Evolutionary conservation across 345 rosid species (phyloP), one percentile per base, ranked within the genome.

Genomic region (Ricinus communis): DNA sequence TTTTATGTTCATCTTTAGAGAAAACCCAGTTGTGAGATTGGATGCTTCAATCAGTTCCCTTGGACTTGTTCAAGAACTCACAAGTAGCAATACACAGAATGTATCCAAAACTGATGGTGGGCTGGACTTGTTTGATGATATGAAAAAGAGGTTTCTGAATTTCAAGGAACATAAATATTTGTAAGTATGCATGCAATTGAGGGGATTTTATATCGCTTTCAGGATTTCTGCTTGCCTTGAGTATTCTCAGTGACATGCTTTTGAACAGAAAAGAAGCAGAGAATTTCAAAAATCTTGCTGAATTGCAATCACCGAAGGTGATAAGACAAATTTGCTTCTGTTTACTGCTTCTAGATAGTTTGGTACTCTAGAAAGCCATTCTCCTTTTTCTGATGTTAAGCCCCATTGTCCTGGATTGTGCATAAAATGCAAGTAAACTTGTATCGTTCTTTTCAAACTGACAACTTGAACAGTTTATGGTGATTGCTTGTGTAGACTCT

Each of bases 121-220:
- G 56, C 15, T 25, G 56, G 76, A 80, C 69, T 66, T 49, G 33
- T 80, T 74, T 69, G 82, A 82, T 70, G 82, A 79, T 65, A 78
- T 89, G 82, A 85, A 82, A 71, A 82, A 79, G 46, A 89, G 88
- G 58, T 87, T 83, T 74, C 74, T 86, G 52, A 76, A 75, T 54
- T 87, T 88, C 70, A 88, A 88, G 81, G 77, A 68, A 81, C 77
- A 85, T 59, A 89, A 72, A 33, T 86, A 84, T 79, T 50, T 84
- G 87, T 86, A 70, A 82, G 91, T 70, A 46, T 41, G n/a, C n/a
- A n/a, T n/a, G n/a, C n/a, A n/a, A n/a, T n/a, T n/a, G n/a, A n/a
- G n/a, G n/a, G 46, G 51, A 6, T n/a, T 33, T 0, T 14, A 40
- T 63, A 41, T 36, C 21, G 43, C 55, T 66, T 45, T 66, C 51